Percentiles rank a stretch among this genome's conserved stretches.
These are phyloP conservation scores for Pseudogymnoascus sp. DNA, from an alignment of 2,329 filamentous ascomycete species.

Conservation along the genomic window DNA sequence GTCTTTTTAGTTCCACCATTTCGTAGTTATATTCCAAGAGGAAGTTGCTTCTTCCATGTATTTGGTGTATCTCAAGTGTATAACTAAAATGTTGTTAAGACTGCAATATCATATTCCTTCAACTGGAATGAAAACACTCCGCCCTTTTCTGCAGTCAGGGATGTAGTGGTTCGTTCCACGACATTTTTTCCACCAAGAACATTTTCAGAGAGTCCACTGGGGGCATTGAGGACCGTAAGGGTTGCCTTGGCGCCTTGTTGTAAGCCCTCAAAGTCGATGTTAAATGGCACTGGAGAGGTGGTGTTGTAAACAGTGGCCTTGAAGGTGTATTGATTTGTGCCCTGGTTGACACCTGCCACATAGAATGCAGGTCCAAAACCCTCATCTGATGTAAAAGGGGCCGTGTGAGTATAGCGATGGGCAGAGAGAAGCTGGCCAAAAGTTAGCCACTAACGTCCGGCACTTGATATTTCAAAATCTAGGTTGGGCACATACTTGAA, in stretches of 20 bases:
- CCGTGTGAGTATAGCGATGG: slow-evolving; percentile 38
- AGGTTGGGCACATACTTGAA: slow-evolving; percentile 28
- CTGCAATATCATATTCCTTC: slow-evolving; percentile 18
- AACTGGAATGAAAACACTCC: slow-evolving; percentile 18
- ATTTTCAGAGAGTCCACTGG: slow-evolving; percentile 15
- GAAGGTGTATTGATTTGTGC: slow-evolving; percentile 36
- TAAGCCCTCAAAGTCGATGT: slow-evolving; percentile 37
- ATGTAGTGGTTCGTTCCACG: slow-evolving; percentile 10
- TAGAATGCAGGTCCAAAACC: slow-evolving; percentile 40
- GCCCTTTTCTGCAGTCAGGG: slow-evolving; percentile 11
- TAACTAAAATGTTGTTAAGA: slow-evolving; percentile 17
- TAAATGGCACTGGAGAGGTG: slow-evolving; percentile 38
- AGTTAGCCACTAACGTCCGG: not conserved
- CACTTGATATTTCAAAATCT: not conserved
- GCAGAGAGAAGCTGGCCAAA: slow-evolving; percentile 35
- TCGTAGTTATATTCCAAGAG: not conserved
- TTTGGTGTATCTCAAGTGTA: not conserved
- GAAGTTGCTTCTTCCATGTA: not conserved
- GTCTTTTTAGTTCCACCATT: not conserved
- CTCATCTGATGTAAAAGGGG: slow-evolving; percentile 32
- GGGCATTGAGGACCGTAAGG: slow-evolving; percentile 38
- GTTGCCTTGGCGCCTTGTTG: slow-evolving; percentile 31
- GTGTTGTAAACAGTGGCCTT: slow-evolving; percentile 47
- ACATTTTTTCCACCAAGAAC: slow-evolving; percentile 11
- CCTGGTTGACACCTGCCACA: slow-evolving; percentile 39